These are phyloP conservation scores for Rutstroemia sp. DNA, from an alignment of 2,329 filamentous ascomycete species.

Conservation along the genomic window DNA sequence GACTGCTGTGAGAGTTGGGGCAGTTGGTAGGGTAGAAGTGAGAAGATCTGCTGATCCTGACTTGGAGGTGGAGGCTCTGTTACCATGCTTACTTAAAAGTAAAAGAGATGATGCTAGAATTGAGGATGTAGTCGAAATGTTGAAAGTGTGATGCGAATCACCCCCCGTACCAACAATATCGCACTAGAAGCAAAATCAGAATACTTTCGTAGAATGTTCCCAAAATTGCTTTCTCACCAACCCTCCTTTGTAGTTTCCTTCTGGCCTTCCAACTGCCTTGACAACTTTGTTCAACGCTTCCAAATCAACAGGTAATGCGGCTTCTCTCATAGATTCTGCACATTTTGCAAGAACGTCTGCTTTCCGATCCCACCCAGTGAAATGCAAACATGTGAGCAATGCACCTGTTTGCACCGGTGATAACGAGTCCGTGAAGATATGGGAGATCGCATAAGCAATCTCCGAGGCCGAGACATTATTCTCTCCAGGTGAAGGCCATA, in stretches of 20 bases:
- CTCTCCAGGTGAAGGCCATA: constrained; percentile 51
- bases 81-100: constrained; percentile 89
- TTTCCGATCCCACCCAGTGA: constrained; percentile 76
- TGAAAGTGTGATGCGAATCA: constrained; percentile 96
- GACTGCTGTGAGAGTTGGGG: constrained; percentile 69
- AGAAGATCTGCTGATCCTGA: constrained; percentile 93
- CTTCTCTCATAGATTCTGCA: constrained; percentile 74
- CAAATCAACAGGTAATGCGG: constrained; percentile 65
- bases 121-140: constrained; percentile 90
- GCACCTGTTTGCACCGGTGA: constrained; percentile 85
- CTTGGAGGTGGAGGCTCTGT: constrained; percentile 89
- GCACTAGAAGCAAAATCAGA: constrained; percentile 39
- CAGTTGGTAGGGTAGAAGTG: constrained; percentile 60
- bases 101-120: constrained; percentile 84
- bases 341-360: constrained; percentile 83
- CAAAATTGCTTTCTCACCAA: constrained; percentile 51
- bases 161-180: constrained; percentile 98
- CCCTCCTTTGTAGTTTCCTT: constrained; percentile 74
- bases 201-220: background rate
- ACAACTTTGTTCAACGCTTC: constrained; percentile 54
- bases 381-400: constrained; percentile 84
- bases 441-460: constrained; percentile 81
- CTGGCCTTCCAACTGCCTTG: constrained; percentile 49
- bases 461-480: constrained; percentile 61
- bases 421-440: constrained; percentile 86